Evolutionary conservation across 2,329 filamentous ascomycete genomes (phyloP), one percentile per base, ranked within the genome.

Genomic region (Podosphaera fusca): DNA sequence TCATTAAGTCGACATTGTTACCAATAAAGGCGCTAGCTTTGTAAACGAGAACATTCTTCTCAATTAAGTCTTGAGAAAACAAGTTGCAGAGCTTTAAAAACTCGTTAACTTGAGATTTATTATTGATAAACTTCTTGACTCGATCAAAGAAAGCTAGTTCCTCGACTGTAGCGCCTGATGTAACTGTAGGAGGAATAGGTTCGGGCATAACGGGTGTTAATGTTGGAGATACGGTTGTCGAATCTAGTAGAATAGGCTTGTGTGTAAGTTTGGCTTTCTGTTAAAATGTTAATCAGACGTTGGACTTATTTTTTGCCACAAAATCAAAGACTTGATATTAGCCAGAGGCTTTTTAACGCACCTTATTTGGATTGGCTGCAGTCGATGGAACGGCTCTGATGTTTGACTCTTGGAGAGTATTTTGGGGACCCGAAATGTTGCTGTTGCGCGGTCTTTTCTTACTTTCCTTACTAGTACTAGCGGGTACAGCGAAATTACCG

Each of bases 1-100:
- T 78, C 74, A 94, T 84, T n/a, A 98, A 74, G 63, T 98, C 94
- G 0, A 81, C 78, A 64, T 92, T 95, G 42, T 82, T 82, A 12
- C 88, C 87, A 59, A 98, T 88, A 67, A 95, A 98, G 4, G 80
- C 78, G 56, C 82, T 80, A 2, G 87, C 87, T 67, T 92, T 86
- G 67, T 87, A 82, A 33, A 92, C 80, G 12, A 98, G 74, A 1
- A 87, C 81, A 59, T 85, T 82, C 58, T 84, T 84, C 65, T 94
- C 87, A 60, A 98, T 94, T 55, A 98, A 77, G 63, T 94, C 89
- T 64, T 94, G 86, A 30, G 85, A 92, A 72, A 87, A 98, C 35
- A 98, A 76, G 63, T 96, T 98, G 73, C 90, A 92, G 5, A 98
- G 79, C 72, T 98, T 98, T 61, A 98, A 72, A 69, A 98, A 98